Percentiles rank a stretch among this genome's conserved stretches.
These are phyloP conservation scores for Elaeis guineensis DNA, from an alignment of 176 grass and related monocot species.

Conservation along the genomic window DNA sequence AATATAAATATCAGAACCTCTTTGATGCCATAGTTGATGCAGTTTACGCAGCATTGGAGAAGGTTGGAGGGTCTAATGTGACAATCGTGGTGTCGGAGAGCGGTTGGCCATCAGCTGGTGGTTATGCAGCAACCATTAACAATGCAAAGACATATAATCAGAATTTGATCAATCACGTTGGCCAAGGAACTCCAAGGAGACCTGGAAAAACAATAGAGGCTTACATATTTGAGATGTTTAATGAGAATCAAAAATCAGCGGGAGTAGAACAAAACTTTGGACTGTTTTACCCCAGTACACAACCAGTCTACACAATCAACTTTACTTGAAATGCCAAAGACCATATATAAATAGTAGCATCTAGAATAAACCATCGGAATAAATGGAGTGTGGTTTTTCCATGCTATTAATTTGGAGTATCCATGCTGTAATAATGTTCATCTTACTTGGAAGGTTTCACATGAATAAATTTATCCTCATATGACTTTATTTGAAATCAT, in stretches of 20 bases:
- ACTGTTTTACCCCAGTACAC: slow-evolving; percentile 39
- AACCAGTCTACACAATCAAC: slow-evolving; percentile 32
- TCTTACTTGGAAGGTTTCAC: too few species aligned
- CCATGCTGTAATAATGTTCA: too few species aligned
- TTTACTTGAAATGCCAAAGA: slow-evolving; percentile 11
- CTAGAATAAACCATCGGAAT: too few species aligned
- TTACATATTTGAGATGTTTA: slow-evolving; percentile 80
- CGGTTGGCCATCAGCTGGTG: slow-evolving; percentile 50
- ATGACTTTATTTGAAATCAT: too few species aligned
- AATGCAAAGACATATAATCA: slow-evolving; percentile 69
- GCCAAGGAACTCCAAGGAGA: slow-evolving; percentile 46
- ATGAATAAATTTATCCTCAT: too few species aligned
- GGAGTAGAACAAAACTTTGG: slow-evolving; percentile 46
- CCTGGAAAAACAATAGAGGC: slow-evolving; percentile 25
- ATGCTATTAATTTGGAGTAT: too few species aligned
- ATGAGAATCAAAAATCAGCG: slow-evolving; percentile 41
- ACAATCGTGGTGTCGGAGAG: too few species aligned
- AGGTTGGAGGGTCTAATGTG: slow-evolving; percentile 32
- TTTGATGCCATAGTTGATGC: slow-evolving; percentile 57
- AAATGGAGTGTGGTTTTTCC: too few species aligned
- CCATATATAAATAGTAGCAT: too few species aligned
- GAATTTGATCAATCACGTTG: slow-evolving; percentile 44
- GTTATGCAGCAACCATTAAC: slow-evolving; percentile 13
- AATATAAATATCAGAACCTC: slow-evolving; percentile 42
- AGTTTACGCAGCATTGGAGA: slow-evolving; percentile 41